Base-by-base conservation (phyloP, 2,329 filamentous ascomycete species). In the Microdochium trichocladiopsis region DNA sequence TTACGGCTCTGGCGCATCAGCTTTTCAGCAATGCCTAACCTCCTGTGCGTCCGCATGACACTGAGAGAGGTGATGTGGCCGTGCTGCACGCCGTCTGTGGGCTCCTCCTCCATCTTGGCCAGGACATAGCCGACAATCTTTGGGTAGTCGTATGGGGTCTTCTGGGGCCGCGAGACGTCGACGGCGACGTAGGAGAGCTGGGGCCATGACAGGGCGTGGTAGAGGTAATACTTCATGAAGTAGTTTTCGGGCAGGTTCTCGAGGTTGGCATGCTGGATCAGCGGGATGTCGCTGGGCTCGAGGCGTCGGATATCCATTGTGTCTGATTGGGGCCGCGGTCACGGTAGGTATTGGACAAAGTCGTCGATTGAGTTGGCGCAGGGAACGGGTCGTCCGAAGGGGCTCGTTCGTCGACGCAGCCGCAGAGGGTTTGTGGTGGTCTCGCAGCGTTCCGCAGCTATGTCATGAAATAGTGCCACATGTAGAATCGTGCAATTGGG, bases 141-240 rank as follows among this genome's bases (percentile, higher is more conserved):
- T 60, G 94, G 94, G 63, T 95, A 94, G 69, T 95, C 88, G 71
- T 93, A 88, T 48, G 86, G 85, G 0, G 86, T 83, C 67, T 86
- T 86, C 61, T 81, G 81, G 31, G 90, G 88, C 33, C 90, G 83
- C 21, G 87, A 88, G 53, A 92, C 86, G 70, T 97, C 93, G 63
- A 99, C 91, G 61, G 94, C 94, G 53, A 99, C 93, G 72, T 92
- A 97, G 72, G 87, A 93, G 59, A 99, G 84, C 74, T 97, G 93
- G 47, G 94, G 94, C 94, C 94, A 99, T 62, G 91, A 95, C 60
- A 97, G 84, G 16, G 93, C 92, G 73, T 99, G 94, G 82, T 99
- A 99, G 66, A 99, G 85, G 77, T 99, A 99, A 80, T 99, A 99
- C 81, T 99, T 99, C 74, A 96, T 89, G 71, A 97, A 97, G 82